Conservation (phyloP, 768 basidiomycete genomes). For the Sistotremastrum suecicum region DNA sequence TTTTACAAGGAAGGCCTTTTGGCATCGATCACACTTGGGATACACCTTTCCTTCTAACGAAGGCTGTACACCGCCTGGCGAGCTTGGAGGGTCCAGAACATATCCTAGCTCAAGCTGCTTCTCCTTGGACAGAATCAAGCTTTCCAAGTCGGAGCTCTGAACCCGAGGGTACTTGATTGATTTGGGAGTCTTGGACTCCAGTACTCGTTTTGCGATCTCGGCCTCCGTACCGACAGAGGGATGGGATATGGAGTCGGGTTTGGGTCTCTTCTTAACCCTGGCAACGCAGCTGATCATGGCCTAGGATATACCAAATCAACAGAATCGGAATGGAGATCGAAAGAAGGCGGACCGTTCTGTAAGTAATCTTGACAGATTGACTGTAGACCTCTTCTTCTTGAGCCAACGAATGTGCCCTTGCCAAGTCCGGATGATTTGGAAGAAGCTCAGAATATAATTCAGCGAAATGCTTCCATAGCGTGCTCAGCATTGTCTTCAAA, state of each 20-base stretch:
- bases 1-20: constrained; percentile 52
- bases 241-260: constrained; percentile 45
- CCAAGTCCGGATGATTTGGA: constrained; percentile 40
- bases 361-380: constrained; percentile 62
- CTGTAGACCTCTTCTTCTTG: constrained; percentile 75
- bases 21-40: constrained; percentile 69
- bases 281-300: constrained; percentile 39
- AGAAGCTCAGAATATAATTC: constrained; percentile 49
- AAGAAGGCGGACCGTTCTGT: constrained; percentile 51
- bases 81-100: constrained; percentile 50
- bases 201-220: constrained; percentile 41
- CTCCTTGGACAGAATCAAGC: constrained; percentile 41
- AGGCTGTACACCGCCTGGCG: constrained; percentile 49
- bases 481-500: constrained; percentile 56
- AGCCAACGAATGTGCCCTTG: constrained; percentile 62
- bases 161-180: constrained; percentile 37
- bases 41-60: constrained; percentile 44
- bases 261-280: constrained; percentile 33
- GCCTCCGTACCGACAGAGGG: constrained; percentile 67
- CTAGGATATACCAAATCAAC: constrained; percentile 15
- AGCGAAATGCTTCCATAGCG: constrained; percentile 56
- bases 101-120: constrained; percentile 59
- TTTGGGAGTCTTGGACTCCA: constrained; percentile 38
- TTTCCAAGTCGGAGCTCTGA: constrained; percentile 27
- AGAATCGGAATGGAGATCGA: constrained; percentile 1